Evolutionary conservation across 306 rosid genomes (phyloP), one percentile per base, ranked within the genome.

Genomic region (Herpetospermum pedunculosum): DNA sequence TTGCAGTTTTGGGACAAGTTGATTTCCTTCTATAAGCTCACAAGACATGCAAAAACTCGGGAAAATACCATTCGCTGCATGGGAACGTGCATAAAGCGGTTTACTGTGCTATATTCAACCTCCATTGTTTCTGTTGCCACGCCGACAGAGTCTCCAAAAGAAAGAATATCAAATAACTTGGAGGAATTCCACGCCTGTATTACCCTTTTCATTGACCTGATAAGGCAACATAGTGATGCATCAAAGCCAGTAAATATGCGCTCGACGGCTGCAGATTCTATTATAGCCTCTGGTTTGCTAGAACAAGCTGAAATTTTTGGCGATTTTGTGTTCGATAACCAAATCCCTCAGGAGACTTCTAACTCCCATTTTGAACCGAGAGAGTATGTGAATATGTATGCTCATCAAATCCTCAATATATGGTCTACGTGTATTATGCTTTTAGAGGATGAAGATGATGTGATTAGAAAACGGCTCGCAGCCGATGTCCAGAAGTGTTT

Each of bases 391-490:
- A 89, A 84, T 81, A 60, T 35, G 53, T 94, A 86, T 80, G 97
- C 90, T 77, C 87, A 37, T 82, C 90, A 81, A 47, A 82, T 89
- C 72, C 83, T 91, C 14, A 88, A 87, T 75, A 82, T 80, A 30
- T 94, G 99, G 99, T 85, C 82, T 84, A 81, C 92, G 32, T 91
- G 99, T 80, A 86, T 94, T 83, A 84, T 80, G 86, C 91, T 91
- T 77, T 80, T 94, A 79, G 99, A 94, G 90, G 99, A 94, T 55
- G 99, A 94, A 75, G 96, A 94, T 65, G 96, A 94, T 29, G 81
- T 50, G 6, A 85, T 89, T 63, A 84, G 99, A 82, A 76, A 81
- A 78, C 83, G 78, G 75, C 88, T 94, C 60, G 87, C 92, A 23
- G 68, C 70, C 26, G 92, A 90, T 81, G 90, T 89, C 64, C 97